Evolutionary conservation across 768 basidiomycete species (phyloP), one percentile per base, ranked within the genome.

Genomic region (Amanita molliuscula): DNA sequence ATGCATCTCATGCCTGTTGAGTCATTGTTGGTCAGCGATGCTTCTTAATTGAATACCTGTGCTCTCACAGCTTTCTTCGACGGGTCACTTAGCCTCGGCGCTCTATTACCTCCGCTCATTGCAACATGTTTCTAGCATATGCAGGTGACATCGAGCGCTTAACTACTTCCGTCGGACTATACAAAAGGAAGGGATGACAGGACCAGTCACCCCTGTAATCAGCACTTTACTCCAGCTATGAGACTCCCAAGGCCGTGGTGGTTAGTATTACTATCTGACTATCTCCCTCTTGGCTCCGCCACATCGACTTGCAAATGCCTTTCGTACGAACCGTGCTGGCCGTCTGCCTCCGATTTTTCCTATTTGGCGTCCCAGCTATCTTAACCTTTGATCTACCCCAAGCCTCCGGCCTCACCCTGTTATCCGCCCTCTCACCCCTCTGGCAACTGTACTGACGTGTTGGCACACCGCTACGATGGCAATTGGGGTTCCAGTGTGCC

Each of bases 401-500:
- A 28, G 3, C 45, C 51, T 60, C 64, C 67, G 2, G 72, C 68
- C 2, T 63, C 63, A 1, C 61, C 65, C 0, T 77, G 74, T 54
- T 76, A 77, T 50, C 65, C 73, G 0, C 33, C 53, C 3, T 55
- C 57, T 0, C 43, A 63, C 18, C 64, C 68, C 0, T 67, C 67
- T 6, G 67, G 64, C 0, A 70, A 71, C 44, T 77, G 75, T 54
- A 56, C 62, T 0, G 63, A 60, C 0, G 62, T 70, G 20, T 45
- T 44, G 5, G 48, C 56, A 1, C 56, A 62, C 16, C 64, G 60
- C 50, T 38, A 10, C 2, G 57, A 74, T 36, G 67, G 68, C 1
- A 59, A 40, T 42, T 75, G 74, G 72, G 67, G 72, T 1, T 50
- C 74, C 0, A 59, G 65, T 20, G 64, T 66, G 29, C 57, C 73